Evolutionary conservation across 805 yeast species (phyloP).

Genomic region (Ogataea pilisensis): DNA sequence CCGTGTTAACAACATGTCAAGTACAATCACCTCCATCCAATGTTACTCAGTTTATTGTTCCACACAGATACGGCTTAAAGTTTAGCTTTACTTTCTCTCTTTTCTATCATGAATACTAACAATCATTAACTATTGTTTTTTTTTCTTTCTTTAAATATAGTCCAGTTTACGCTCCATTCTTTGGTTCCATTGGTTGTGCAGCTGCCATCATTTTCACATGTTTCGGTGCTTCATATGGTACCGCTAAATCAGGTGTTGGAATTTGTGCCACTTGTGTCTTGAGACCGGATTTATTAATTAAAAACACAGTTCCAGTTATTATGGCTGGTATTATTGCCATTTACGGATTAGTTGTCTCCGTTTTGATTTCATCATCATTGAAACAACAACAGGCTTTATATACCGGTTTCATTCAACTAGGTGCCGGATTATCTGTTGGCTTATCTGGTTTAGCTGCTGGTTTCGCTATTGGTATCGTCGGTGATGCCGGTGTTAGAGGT

Average conservation of each 20-base stretch:
- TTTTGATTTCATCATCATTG: conserved; percentile 84
- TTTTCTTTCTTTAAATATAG: conserved; percentile 28
- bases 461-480: conserved; percentile 98
- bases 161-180: conserved; percentile 90
- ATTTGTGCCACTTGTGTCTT: conserved; percentile 96
- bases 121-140: not conserved
- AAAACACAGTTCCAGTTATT: conserved; percentile 92
- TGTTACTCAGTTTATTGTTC: too few relatives aligned
- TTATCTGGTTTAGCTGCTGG: conserved; percentile 98
- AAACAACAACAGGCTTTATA: conserved; percentile 88
- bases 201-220: conserved; percentile 98
- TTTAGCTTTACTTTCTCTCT: not conserved
- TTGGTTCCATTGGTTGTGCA: conserved; percentile 99
- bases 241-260: conserved; percentile 99
- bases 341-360: conserved; percentile 95
- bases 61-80: too few relatives aligned
- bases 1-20: too few relatives aligned
- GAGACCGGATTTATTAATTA: conserved; percentile 94
- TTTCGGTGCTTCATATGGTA: conserved; percentile 98
- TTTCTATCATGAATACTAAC: not conserved
- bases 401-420: conserved; percentile 96
- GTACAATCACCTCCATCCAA: too few relatives aligned
- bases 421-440: conserved; percentile 98
- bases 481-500: conserved; percentile 99
- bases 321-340: conserved; percentile 99